Percentiles rank a stretch among this genome's conserved stretches.
phyloP scores from a whole-genome alignment of 2,329 filamentous ascomycete genomes.

The Macrophomina tecta region DNA sequence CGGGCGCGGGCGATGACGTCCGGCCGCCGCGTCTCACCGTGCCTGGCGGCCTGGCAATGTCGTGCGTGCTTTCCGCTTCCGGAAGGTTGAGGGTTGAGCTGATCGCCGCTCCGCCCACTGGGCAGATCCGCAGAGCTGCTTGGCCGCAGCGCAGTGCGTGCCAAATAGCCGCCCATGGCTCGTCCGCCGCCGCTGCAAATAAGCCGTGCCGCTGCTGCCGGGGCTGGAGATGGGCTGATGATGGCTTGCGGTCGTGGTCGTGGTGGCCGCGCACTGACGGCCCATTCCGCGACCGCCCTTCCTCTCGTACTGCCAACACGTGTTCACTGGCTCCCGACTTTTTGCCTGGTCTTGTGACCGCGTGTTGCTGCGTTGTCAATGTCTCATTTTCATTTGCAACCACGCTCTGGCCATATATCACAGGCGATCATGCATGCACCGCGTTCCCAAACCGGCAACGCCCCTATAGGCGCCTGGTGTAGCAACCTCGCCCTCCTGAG shows the following conservation, averaged over 20 bases:
- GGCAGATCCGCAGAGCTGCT: slow-evolving; percentile 1
- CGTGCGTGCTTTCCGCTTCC: slow-evolving; percentile 14
- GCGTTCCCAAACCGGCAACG: neutral
- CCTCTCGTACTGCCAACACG: slow-evolving; percentile 3
- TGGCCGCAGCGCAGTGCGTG: neutral
- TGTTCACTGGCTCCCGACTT: slow-evolving; percentile 15
- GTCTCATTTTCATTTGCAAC: slow-evolving; percentile 17
- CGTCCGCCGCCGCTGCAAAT: slow-evolving; percentile 1
- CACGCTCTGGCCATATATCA: slow-evolving; percentile 9
- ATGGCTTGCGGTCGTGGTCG: neutral
- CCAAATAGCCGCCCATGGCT: neutral
- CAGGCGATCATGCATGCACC: slow-evolving; percentile 19
- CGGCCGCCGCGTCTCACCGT: neutral
- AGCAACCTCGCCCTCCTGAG: slow-evolving; percentile 1
- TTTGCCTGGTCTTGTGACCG: slow-evolving; percentile 13
- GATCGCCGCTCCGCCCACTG: slow-evolving; percentile 22
- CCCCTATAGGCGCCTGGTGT: slow-evolving; percentile 7
- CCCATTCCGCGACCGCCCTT: slow-evolving; percentile 6
- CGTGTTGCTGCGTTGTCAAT: slow-evolving; percentile 21
- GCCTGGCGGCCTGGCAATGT: neutral
- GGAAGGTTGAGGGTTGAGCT: slow-evolving; percentile 24
- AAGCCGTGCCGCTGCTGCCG: neutral
- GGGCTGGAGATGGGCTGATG: slow-evolving; percentile 14
- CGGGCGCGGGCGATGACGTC: slow-evolving; percentile 9
- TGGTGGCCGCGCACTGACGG: slow-evolving; percentile 5